phyloP scores from a whole-genome alignment of 768 basidiomycete genomes.

The Boletus subparvulus region DNA sequence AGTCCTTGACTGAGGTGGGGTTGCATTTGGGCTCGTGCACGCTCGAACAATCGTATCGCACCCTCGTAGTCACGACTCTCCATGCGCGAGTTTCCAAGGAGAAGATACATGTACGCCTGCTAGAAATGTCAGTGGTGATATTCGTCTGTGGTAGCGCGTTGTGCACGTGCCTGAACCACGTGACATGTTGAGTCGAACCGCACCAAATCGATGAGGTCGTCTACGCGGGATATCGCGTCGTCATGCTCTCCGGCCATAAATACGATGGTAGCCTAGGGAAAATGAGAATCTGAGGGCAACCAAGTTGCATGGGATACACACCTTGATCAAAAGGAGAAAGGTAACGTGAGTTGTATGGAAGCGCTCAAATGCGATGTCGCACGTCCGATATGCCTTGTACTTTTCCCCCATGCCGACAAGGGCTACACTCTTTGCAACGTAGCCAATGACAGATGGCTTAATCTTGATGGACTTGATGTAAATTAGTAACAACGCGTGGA shows the following conservation, averaged over 20 bases:
- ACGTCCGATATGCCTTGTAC: not conserved
- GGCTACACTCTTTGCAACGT: not conserved
- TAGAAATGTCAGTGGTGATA: not conserved
- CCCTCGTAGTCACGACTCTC: not conserved
- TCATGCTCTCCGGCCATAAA: not conserved
- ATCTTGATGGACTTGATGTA: not conserved
- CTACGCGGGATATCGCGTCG: not conserved
- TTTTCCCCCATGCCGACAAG: not conserved
- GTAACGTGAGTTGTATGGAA: not conserved
- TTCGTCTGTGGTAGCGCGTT: no score
- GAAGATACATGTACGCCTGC: not conserved
- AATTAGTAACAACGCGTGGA: not conserved
- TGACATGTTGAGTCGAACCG: not conserved
- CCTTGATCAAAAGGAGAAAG: not conserved
- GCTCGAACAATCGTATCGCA: not conserved
- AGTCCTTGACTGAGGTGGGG: not conserved
- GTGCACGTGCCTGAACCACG: not conserved
- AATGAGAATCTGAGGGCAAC: accelerated
- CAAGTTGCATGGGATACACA: not conserved
- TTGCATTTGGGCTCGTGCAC: not conserved
- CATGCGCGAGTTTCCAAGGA: not conserved
- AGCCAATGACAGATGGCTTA: not conserved
- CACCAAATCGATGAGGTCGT: not conserved
- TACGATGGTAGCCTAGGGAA: not conserved
- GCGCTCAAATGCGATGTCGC: not conserved